Evolutionary conservation across 257 asterid genomes (phyloP).

Genomic region (Solanum chmielewskii): DNA sequence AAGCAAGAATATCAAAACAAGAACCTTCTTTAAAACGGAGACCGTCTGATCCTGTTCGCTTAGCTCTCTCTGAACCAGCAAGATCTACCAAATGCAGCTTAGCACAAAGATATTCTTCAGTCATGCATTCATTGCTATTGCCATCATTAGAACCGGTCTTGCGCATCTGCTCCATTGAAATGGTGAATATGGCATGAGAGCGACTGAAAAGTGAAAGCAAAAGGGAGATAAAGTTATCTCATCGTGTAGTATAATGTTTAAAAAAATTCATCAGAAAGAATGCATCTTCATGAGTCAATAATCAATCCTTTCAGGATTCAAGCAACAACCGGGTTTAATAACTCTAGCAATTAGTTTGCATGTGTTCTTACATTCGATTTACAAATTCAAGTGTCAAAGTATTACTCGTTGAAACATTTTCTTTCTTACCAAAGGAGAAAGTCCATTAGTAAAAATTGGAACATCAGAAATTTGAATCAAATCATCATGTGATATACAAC

Average conservation of each 20-base stretch:
- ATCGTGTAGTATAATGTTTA: not conserved
- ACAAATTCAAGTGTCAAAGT: not conserved
- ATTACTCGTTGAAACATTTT: not conserved
- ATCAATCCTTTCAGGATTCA: not conserved
- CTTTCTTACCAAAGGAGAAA: not conserved
- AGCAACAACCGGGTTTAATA: not conserved
- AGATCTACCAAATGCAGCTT: constrained; percentile 98
- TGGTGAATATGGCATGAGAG: constrained; percentile 98
- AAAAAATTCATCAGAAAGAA: not conserved
- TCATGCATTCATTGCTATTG: constrained; percentile 47
- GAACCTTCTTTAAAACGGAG: constrained; percentile 96
- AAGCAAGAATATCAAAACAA: not conserved
- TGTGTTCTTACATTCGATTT: not conserved
- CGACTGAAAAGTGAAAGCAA: constrained; percentile 42
- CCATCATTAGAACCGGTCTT: constrained; percentile 35
- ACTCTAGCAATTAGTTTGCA: not conserved
- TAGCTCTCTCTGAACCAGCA: constrained; percentile 99
- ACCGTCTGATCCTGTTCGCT: constrained; percentile 98
- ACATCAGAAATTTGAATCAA: not conserved
- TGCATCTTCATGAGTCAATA: not conserved
- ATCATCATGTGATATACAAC: not conserved
- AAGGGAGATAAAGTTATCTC: not conserved
- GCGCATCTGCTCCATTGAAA: constrained; percentile 95
- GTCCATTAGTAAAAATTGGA: not conserved
- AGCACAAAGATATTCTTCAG: constrained; percentile 96